Percentiles rank a stretch among this genome's conserved stretches.
These are phyloP conservation scores for Cyberlindnera americana DNA, from an alignment of 805 yeast species.

Conservation along the genomic window DNA sequence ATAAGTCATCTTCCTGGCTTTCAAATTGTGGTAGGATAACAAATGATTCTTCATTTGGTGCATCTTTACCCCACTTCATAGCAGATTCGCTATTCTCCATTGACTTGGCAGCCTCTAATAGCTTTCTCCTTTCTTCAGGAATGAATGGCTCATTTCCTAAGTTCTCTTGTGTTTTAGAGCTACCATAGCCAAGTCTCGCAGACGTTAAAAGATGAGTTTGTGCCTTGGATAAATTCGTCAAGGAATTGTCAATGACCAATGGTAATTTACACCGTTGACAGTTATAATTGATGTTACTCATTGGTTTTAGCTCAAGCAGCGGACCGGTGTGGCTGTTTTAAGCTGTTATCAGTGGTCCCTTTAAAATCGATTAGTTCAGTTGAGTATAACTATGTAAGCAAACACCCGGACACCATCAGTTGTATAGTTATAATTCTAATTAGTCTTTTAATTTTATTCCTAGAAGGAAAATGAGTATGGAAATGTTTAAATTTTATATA, in stretches of 20 bases:
- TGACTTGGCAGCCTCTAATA: constrained; percentile 9
- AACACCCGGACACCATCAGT: no score
- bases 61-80: constrained; percentile 12
- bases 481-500: no score
- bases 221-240: constrained; percentile 47
- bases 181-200: constrained; percentile 28
- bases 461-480: no score
- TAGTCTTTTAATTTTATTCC: no score
- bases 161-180: constrained; percentile 8
- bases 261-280: constrained; percentile 68
- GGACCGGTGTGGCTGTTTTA: no score
- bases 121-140: constrained; percentile 18
- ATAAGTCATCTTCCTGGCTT: constrained; percentile 28
- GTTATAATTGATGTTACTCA: constrained; percentile 16
- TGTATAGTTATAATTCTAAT: no score
- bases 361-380: no score
- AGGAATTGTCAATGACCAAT: constrained; percentile 50
- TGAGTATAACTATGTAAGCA: no score
- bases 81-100: constrained; percentile 5
- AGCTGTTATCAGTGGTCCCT: no score
- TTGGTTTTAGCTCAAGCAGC: no score
- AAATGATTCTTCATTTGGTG: constrained; percentile 23
- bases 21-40: constrained; percentile 28
- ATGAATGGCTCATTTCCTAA: constrained; percentile 27
- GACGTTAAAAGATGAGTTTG: constrained; percentile 51